Conservation (phyloP, 2,329 filamentous ascomycete species). For the Tolypocladium pustulatum region DNA sequence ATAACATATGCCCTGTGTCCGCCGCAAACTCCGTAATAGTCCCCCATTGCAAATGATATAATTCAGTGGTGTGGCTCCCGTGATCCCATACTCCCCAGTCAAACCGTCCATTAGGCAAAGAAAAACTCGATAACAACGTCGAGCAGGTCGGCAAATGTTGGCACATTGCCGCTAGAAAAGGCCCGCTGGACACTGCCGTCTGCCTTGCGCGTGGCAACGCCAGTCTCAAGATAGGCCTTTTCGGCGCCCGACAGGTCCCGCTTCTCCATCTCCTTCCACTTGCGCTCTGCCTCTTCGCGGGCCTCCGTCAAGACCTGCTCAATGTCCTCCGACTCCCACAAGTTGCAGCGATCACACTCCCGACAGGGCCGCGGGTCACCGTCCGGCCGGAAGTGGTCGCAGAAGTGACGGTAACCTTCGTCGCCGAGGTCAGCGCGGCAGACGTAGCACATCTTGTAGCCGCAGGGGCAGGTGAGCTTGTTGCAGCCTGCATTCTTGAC, state of each 20-base stretch:
- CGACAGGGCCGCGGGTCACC: slow-evolving; percentile 61
- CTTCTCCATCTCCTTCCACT: slow-evolving; percentile 58
- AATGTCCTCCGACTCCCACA: slow-evolving; percentile 66
- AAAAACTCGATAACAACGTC: slow-evolving; percentile 34
- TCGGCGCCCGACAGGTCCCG: slow-evolving; percentile 44
- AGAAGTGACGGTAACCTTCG: slow-evolving; percentile 89
- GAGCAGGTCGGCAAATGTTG: slow-evolving; percentile 31
- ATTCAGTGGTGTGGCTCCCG: background rate
- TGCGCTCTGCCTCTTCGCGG: slow-evolving; percentile 58
- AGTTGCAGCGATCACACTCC: slow-evolving; percentile 72
- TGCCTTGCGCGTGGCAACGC: slow-evolving; percentile 23
- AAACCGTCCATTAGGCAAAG: slow-evolving; percentile 20
- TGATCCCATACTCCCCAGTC: background rate
- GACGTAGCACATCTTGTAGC: slow-evolving; percentile 97
- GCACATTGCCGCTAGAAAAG: slow-evolving; percentile 22
- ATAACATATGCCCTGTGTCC: background rate
- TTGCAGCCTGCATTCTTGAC: slow-evolving; percentile 94
- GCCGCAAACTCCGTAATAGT: background rate
- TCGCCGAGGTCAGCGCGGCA: slow-evolving; percentile 67
- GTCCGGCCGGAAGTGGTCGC: slow-evolving; percentile 82
- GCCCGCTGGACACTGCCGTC: slow-evolving; percentile 20
- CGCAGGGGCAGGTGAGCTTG: slow-evolving; percentile 90
- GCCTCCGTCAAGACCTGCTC: slow-evolving; percentile 59
- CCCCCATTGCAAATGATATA: background rate
- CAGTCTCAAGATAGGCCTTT: slow-evolving; percentile 46